Base-by-base conservation (phyloP, 2,329 filamentous ascomycete species). In the Fonsecaea nubica region DNA sequence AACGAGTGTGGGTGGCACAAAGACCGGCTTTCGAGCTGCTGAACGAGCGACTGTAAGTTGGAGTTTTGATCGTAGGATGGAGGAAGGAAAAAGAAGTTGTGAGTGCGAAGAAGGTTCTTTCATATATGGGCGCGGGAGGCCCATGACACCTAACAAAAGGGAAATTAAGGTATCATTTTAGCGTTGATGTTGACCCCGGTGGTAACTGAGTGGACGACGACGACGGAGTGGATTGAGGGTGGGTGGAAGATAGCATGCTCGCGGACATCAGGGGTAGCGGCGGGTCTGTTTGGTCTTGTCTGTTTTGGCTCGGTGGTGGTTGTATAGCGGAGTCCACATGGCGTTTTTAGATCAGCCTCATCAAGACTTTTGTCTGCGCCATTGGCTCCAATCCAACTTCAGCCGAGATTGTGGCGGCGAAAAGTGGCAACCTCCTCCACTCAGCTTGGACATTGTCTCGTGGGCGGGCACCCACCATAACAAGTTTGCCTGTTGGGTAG, bases 1-100 rank as follows among this genome's bases (percentile, higher is more conserved):
- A 72, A 55, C 42, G 71, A 72, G 64, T 71, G 71, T 71, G 63
- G 61, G 66, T 65, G 68, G 68, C 62, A 64, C 68, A 62, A 68
- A 62, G 68, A 70, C 68, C 68, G 59, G 60, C 38, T 54, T 68
- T 68, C 38, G 58, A 50, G 50, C 60, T 67, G 65, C 67, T 69
- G 25, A 71, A 64, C 62, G 67, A 69, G 66, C 67, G 67, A 69
- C 67, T 69, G 65, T 62, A 69, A 69, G 67, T 69, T 71, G 67
- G 67, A 69, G 55, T 69, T 69, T 52, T 65, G 64, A 71, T 69
- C 59, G 57, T 63, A 38, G 45, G 65, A 67, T 65, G 67, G 58
- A 62, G 66, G 45, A 50, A 50, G 63, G 62, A 59, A 56, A 59
- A 50, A 63, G 64, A 59, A 38, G 52, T 21, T 10, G 9, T 21